Base-by-base conservation (phyloP, 768 basidiomycete genomes). In the Boletus vermiculosoides region DNA sequence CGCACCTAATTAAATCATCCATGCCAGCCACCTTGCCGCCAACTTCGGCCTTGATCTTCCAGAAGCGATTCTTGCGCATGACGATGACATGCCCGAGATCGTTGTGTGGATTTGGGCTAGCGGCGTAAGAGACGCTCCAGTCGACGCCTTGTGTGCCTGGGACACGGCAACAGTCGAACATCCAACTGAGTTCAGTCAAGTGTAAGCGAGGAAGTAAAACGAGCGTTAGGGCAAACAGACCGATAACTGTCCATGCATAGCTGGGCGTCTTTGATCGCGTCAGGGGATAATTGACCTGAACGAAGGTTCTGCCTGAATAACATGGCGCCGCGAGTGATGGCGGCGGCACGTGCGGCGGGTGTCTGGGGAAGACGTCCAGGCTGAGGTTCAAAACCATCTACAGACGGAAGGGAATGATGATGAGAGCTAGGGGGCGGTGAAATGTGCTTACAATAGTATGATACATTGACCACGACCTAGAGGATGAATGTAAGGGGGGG, bases 201-300 rank as follows among this genome's bases (percentile, higher is more conserved):
- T 4, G 22, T 66, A 15, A 63, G 45, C 16, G 9, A 44, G 0
- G 30, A 25, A 5, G 23, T 6, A 37, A 42, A 13, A 5, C 28
- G 22, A 39, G 3, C 12, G 45, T 40, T 42, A 4, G 13, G 9
- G 22, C 15, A 56, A 30, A 59, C 75, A 52, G 60, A 87, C 89
- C 90, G 77, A 71, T 88, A 93, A 8, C 88, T 88, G 66, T 94
- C 92, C 92, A 94, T 93, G 67, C 92, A 94, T 9, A 92, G 64
- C 16, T 87, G 81, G 0, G 81, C 80, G 54, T 88, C 89, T 66
- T 83, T 88, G 15, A 84, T 83, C 2, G 72, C 69, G 50, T 94
- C 92, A 13, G 87, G 84, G 45, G 76, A 65, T 25, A 92, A 61
- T n/a, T 79, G 68, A 7, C 92, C 92, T 15, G 76, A 80, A 66